A percentile compares a stretch with the other conserved stretches of the same genome.
Evolutionary conservation across 176 grass and related monocot genomes (phyloP).

Genomic region (Urochloa ruziziensis): DNA sequence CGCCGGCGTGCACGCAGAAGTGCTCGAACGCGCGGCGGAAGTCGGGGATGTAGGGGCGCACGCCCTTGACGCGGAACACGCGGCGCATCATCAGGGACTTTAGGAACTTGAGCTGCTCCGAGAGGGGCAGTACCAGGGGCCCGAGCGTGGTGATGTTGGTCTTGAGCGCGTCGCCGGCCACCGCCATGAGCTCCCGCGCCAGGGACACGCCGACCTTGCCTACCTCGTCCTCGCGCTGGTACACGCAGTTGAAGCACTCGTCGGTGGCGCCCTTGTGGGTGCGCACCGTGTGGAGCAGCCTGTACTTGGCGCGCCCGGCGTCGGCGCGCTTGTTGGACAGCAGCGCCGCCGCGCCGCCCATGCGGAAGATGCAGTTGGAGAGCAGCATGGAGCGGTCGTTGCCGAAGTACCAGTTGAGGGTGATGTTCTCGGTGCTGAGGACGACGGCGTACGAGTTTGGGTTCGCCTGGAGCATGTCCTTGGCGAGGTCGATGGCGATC

Average conservation of each 20-base stretch:
- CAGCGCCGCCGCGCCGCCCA: constrained; percentile 64
- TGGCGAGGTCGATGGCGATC: constrained; percentile 77
- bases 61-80: constrained; percentile 45
- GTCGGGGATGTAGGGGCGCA: constrained; percentile 70
- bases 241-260: constrained; percentile 72
- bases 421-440: constrained; percentile 80
- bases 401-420: constrained; percentile 79
- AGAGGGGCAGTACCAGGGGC: constrained; percentile 53
- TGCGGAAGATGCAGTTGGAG: constrained; percentile 85
- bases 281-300: constrained; percentile 62
- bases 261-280: constrained; percentile 74
- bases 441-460: constrained; percentile 55
- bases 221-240: constrained; percentile 59
- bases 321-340: constrained; percentile 62
- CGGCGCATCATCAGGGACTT: constrained; percentile 50
- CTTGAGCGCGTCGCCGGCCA: constrained; percentile 76
- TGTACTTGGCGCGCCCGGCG: constrained; percentile 70
- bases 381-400: constrained; percentile 75
- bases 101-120: constrained; percentile 69
- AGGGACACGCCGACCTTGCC: constrained; percentile 58
- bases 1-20: constrained; percentile 87
- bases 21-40: constrained; percentile 74
- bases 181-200: constrained; percentile 66
- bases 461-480: constrained; percentile 68
- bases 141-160: constrained; percentile 82